These are phyloP conservation scores for Talaromyces sp. DNA, from an alignment of 2,329 filamentous ascomycete genomes.

Conservation along the genomic window DNA sequence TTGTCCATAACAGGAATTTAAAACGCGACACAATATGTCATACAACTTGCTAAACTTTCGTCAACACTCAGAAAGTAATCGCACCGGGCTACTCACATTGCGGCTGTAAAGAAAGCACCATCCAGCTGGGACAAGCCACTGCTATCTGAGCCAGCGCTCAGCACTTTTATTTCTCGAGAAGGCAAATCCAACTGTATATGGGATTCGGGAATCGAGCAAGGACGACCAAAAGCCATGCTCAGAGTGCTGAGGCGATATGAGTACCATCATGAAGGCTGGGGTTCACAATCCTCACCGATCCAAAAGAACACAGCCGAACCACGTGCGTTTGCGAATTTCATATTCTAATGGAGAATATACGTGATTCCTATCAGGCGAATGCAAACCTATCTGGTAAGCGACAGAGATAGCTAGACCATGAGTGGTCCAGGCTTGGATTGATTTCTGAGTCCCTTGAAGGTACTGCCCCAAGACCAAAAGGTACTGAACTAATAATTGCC, in stretches of 20 bases:
- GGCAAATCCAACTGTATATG: conserved; percentile 39
- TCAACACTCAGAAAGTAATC: background rate
- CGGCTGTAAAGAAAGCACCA: conserved; percentile 18
- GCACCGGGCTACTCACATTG: conserved; percentile 16
- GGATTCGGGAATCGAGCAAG: conserved; percentile 41
- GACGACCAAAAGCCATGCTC: conserved; percentile 50
- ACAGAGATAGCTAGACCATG: conserved; percentile 51
- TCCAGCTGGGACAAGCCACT: conserved; percentile 9
- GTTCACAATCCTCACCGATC: conserved; percentile 31
- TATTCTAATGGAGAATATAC: conserved; percentile 37
- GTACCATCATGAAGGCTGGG: background rate
- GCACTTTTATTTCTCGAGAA: conserved; percentile 3
- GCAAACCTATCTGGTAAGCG: conserved; percentile 49
- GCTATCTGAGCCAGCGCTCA: background rate
- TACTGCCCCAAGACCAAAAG: conserved; percentile 49
- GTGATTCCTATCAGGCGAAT: conserved; percentile 36
- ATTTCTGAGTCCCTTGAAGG: conserved; percentile 50
- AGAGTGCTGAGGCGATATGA: conserved; percentile 29
- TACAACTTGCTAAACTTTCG: conserved; percentile 21
- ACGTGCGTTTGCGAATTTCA: conserved; percentile 46
- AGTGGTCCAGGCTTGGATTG: conserved; percentile 50
- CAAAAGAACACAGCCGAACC: conserved; percentile 47
- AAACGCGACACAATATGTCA: conserved; percentile 25
- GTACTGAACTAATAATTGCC: conserved; percentile 37
- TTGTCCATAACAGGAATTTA: conserved; percentile 40